Evolutionary conservation across 345 rosid species (phyloP), one percentile per base, ranked within the genome.

Genomic region (Chamaenerion angustifolium): DNA sequence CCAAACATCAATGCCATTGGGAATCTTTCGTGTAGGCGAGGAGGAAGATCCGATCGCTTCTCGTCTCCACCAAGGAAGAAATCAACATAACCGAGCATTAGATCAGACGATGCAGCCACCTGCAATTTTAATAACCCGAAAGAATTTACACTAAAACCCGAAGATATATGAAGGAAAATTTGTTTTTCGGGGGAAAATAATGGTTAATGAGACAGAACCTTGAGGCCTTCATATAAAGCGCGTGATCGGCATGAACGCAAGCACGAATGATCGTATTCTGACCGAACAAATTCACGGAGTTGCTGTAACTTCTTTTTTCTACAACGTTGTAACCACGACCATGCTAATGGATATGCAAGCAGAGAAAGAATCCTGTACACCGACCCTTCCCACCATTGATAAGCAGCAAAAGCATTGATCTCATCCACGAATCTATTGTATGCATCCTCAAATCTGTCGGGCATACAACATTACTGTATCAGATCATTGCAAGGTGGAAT

Each of bases 351-450:
- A 72, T 78, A 82, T n/a, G 83, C 95, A 64, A 85, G 71, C 68
- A 82, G 48, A 50, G 83, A 76, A 53, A 88, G 86, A 62, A 85
- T 55, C 58, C 75, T 78, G 71, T 80, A 75, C 23, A 82, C 59
- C 3, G 87, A 80, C 64, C 97, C 97, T 72, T 82, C 93, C 97
- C 97, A 88, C 97, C 97, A 88, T 61, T 82, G 95, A 59, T 85
- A 88, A 43, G 89, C 77, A 64, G 97, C 93, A 68, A 88, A 62
- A 58, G 61, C 69, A 71, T 88, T 88, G 61, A 88, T 79, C 71
- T 88, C 93, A 63, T 85, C 89, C 56, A 82, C 95, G 76, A 88
- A 88, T 61, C 76, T 78, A 54, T 72, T 76, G 68, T 76, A 88
- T 10, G 89, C 97, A 64, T 80, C 95, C 76, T 88, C 95, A 17